Evolutionary conservation across 2,329 filamentous ascomycete genomes (phyloP).

Genomic region (Alternaria infectoria): DNA sequence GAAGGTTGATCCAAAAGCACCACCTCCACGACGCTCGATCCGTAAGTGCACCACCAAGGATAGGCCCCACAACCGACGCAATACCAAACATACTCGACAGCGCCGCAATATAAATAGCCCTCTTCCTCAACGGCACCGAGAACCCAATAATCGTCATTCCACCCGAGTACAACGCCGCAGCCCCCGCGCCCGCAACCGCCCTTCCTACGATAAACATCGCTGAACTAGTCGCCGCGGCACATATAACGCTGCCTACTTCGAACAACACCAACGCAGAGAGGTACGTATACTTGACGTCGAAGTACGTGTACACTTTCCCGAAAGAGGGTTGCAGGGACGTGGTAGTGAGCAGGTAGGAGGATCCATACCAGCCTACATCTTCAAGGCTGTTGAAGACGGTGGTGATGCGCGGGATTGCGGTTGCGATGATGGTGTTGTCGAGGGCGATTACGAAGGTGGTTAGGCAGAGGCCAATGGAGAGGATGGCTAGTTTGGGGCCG

Average conservation of each 20-base stretch:
- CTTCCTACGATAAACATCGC: slow-evolving; percentile 63
- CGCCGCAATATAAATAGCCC: slow-evolving; percentile 51
- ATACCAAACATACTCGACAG: slow-evolving; percentile 50
- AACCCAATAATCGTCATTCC: slow-evolving; percentile 57
- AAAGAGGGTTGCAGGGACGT: slow-evolving; percentile 54
- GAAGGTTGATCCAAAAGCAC: slow-evolving; percentile 53
- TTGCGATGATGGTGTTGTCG: slow-evolving; percentile 50
- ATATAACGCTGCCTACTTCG: slow-evolving; percentile 62
- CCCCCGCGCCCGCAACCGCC: slow-evolving; percentile 61
- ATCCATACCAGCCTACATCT: slow-evolving; percentile 53
- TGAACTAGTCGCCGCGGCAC: slow-evolving; percentile 56
- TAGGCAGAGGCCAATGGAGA: slow-evolving; percentile 43
- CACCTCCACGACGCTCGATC: slow-evolving; percentile 49
- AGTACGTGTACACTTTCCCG: slow-evolving; percentile 66
- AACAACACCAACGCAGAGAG: slow-evolving; percentile 56
- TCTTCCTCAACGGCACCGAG: slow-evolving; percentile 50
- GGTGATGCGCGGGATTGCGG: slow-evolving; percentile 52
- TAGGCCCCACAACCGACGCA: slow-evolving; percentile 49
- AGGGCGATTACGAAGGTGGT: slow-evolving; percentile 48
- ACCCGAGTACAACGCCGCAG: slow-evolving; percentile 61
- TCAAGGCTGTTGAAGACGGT: slow-evolving; percentile 49
- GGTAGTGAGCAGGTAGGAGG: slow-evolving; percentile 54
- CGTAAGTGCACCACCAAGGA: slow-evolving; percentile 53
- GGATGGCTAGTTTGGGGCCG: slow-evolving; percentile 43
- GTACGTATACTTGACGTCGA: slow-evolving; percentile 60